These are phyloP conservation scores for Pythium angustatum DNA, from an alignment of 352 stramenopile genomes.

Conservation along the genomic window DNA sequence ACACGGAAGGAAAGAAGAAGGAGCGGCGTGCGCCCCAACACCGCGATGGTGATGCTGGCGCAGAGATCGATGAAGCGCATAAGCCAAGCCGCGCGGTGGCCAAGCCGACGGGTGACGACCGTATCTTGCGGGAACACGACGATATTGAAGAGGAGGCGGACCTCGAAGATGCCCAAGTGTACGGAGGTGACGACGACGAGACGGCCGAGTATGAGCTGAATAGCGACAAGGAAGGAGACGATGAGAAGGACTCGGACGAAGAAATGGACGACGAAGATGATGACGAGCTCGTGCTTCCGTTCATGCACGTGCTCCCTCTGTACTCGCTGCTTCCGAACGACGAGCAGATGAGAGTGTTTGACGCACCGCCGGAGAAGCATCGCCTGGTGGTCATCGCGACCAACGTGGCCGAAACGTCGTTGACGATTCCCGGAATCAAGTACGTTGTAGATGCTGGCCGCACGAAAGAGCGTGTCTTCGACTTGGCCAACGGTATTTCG, in stretches of 20 bases:
- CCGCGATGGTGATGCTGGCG: slow-evolving; percentile 16
- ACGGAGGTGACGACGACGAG: slow-evolving; percentile 54
- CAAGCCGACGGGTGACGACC: slow-evolving; percentile 32
- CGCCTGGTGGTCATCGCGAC: slow-evolving; percentile 97
- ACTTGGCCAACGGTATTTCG: slow-evolving; percentile 90
- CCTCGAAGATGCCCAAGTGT: slow-evolving; percentile 64
- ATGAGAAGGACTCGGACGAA: slow-evolving; percentile 78
- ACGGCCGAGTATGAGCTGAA: slow-evolving; percentile 43
- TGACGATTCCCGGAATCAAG: slow-evolving; percentile 95
- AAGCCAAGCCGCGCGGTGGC: neutral
- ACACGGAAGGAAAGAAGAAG: slow-evolving; percentile 45
- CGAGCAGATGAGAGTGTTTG: slow-evolving; percentile 92
- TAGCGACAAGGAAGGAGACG: slow-evolving; percentile 46
- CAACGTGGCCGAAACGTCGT: slow-evolving; percentile 98
- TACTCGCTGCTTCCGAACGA: slow-evolving; percentile 97
- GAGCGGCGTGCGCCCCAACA: slow-evolving; percentile 33
- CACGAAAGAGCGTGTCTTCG: slow-evolving; percentile 96
- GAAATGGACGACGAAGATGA: slow-evolving; percentile 76
- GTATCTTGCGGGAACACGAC: slow-evolving; percentile 73
- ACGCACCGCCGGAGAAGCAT: slow-evolving; percentile 84
- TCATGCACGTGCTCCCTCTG: slow-evolving; percentile 93
- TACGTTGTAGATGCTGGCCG: slow-evolving; percentile 98
- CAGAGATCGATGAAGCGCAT: neutral
- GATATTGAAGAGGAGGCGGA: slow-evolving; percentile 83
- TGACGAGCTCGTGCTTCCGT: slow-evolving; percentile 60